Conservation (phyloP, 345 rosid genomes). For the Populus nigra region DNA sequence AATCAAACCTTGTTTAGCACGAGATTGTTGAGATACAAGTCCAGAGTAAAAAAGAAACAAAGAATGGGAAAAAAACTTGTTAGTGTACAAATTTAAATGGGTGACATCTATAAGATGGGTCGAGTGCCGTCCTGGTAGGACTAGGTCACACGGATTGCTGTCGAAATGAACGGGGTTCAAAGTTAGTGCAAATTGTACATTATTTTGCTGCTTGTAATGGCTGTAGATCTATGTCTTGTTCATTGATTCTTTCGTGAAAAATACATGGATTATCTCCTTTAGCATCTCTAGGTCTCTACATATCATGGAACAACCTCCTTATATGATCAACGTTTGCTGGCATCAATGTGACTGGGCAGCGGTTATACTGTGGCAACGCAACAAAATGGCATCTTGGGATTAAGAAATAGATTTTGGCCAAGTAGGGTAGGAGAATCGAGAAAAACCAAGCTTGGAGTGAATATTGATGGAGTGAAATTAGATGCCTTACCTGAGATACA, state of each 20-base stretch:
- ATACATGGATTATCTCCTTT: not conserved
- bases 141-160: not conserved
- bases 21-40: not conserved
- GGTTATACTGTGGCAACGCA: slow-evolving; percentile 59
- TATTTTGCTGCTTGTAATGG: not conserved
- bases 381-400: slow-evolving; percentile 3
- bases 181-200: not conserved
- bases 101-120: not conserved
- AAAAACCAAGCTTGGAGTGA: not conserved
- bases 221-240: not conserved
- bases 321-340: slow-evolving; percentile 75
- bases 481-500: slow-evolving; percentile 63
- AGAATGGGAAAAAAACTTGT: not conserved
- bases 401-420: not conserved
- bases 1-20: not conserved
- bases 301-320: slow-evolving; percentile 88
- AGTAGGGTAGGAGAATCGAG: not conserved
- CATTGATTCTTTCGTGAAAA: not conserved
- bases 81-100: not conserved
- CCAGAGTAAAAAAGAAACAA: not conserved
- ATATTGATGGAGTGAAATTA: not conserved
- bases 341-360: slow-evolving; percentile 87
- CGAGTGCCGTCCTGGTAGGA: no score
- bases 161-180: no score
- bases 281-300: slow-evolving; percentile 39